Percentiles rank a stretch among this genome's conserved stretches.
Evolutionary conservation across 2,329 filamentous ascomycete species (phyloP).

Genomic region (Ophiostoma sp.): DNA sequence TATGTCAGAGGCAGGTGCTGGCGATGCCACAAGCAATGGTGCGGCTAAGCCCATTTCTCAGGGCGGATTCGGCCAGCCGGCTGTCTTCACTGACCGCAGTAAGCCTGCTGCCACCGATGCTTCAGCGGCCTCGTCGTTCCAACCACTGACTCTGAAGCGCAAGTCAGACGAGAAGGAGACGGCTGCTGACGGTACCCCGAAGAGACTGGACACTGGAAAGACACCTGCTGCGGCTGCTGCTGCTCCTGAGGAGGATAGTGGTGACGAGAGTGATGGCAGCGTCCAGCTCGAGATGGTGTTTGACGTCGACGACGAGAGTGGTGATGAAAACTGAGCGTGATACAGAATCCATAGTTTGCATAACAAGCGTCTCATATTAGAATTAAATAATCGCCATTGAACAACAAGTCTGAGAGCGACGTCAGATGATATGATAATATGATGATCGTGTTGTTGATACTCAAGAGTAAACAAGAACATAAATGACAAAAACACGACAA

Average conservation of each 20-base stretch:
- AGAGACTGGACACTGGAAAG: constrained; percentile 26
- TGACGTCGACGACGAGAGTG: constrained; percentile 43
- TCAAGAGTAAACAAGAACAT: background rate
- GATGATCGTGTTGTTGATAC: too few species aligned
- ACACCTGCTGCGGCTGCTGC: constrained; percentile 27
- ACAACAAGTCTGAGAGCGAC: background rate
- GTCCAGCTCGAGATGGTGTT: constrained; percentile 56
- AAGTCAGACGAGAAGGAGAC: constrained; percentile 41
- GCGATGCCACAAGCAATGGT: background rate
- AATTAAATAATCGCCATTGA: background rate
- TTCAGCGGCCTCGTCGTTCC: constrained; percentile 15
- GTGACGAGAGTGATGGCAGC: constrained; percentile 47
- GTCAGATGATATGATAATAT: too few species aligned
- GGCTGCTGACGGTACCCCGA: constrained; percentile 27
- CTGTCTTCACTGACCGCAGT: constrained; percentile 21
- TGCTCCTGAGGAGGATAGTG: constrained; percentile 34
- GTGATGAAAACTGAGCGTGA: constrained; percentile 28
- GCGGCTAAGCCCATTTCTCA: background rate
- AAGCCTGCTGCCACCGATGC: constrained; percentile 5
- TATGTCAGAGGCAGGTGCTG: constrained; percentile 28
- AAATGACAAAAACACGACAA: background rate
- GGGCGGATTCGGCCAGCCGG: constrained; percentile 19
- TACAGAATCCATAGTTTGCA: background rate
- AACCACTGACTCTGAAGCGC: constrained; percentile 36
- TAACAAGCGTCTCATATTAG: background rate